Base-by-base conservation (phyloP, 2,329 filamentous ascomycete species). In the Arachnomyces sp. region DNA sequence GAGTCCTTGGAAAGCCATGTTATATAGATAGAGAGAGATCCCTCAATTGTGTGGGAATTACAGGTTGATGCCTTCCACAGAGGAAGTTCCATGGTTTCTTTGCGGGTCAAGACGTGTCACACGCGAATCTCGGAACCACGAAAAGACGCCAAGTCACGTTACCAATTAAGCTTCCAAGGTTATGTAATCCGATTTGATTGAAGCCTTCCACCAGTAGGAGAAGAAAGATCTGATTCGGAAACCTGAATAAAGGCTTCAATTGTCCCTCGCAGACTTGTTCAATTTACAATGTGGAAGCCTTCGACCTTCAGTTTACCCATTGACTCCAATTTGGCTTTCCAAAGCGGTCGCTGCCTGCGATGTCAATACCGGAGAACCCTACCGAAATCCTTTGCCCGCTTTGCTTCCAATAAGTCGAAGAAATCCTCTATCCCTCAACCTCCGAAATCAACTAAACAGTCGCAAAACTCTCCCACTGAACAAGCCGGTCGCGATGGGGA, bases 131-230 rank as follows among this genome's bases (percentile, higher is more conserved):
- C 30, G 43, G 30, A 38, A 35, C 57, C 55, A 58, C 55, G 60
- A 59, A 56, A 41, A 43, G 48, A 42, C 57, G 46, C 58, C 58
- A 55, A 41, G 45, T 61, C 60, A 63, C 57, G 58, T 50, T 55
- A 55, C 40, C 33, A 1, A 31, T 52, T 53, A 52, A 49, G 46
- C n/a, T n/a, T n/a, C 44, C 46, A 35, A n/a, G 9, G 13, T 14
- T 34, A 16, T 16, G 8, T 8, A 8, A 2, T 14, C 13, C 9
- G 17, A 9, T 7, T n/a, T 9, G n/a, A 8, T 14, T 34, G 8
- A 8, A 9, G 31, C 9, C 17, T 8, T 8, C 8, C 33, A 7
- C n/a, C 7, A n/a, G 21, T 13, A 17, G 35, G 18, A 30, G 34
- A 38, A n/a, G n/a, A n/a, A n/a, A n/a, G n/a, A n/a, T n/a, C n/a